Base-by-base conservation (phyloP, 2,329 filamentous ascomycete genomes). In the Colletotrichum somersetense region DNA sequence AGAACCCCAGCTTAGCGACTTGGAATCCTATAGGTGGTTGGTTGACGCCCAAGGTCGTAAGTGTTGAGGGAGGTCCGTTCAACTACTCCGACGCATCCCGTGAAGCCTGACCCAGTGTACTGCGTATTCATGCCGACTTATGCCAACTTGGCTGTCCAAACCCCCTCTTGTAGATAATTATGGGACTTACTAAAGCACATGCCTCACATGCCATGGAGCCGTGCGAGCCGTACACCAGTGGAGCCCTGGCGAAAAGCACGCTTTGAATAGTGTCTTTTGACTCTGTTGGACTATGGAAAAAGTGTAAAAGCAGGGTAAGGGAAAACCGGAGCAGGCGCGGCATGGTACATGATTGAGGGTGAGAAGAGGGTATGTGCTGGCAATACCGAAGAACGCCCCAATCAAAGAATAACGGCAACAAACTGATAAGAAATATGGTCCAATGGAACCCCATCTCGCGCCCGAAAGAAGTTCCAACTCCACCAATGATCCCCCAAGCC, bases 311-410 rank as follows among this genome's bases (percentile, higher is more conserved):
- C 58, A 56, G 59, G 33, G 40, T 1, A 38, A 33, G 40, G 38
- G 33, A 52, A 56, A 56, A 20, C 55, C 67, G 67, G n/a, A 48
- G 46, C 20, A 61, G 30, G 33, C 23, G 33, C 26, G 14, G 23
- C 61, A 35, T 59, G 33, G 20, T 69, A 72, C 66, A 65, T 48
- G 61, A 55, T 38, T 55, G 61, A 61, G 50, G 61, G 52, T 63
- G 65, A 68, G 69, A 71, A 67, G 59, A 57, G 70, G 70, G 70
- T 72, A 72, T 72, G 70, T 70, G 61, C 70, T 65, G 46, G 46
- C 26, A 65, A 55, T 42, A 64, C 59, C 53, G 42, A 57, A n/a
- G 55, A 68, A 72, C 66, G 66, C 66, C 70, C 55, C 58, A 61
- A 70, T 70, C 66, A 66, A 72, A 72, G 63, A 30, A 46, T 33